These are phyloP conservation scores for Aspergillus sp. DNA, from an alignment of 2,329 filamentous ascomycete species.

Conservation along the genomic window DNA sequence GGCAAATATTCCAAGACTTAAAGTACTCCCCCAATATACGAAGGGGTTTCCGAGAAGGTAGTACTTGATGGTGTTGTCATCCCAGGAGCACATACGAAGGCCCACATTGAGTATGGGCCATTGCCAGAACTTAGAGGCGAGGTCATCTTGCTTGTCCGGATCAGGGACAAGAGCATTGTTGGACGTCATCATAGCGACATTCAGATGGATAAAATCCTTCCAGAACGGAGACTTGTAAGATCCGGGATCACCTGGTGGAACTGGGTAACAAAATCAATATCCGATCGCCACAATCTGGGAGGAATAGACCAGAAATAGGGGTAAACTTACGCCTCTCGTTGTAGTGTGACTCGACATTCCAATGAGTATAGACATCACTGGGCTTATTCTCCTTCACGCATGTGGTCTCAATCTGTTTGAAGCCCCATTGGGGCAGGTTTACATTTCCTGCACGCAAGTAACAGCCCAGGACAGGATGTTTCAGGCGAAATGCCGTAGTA, in stretches of 20 bases:
- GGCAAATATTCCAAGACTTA: conserved; percentile 71
- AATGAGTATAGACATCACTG: conserved; percentile 92
- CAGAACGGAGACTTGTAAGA: conserved; percentile 96
- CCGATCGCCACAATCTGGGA: background rate
- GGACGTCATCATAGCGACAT: conserved; percentile 99
- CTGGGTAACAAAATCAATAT: conserved; percentile 46
- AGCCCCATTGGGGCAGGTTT: conserved; percentile 98
- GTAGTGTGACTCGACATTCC: conserved; percentile 94
- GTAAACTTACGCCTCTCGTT: conserved; percentile 81
- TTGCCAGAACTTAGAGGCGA: conserved; percentile 96
- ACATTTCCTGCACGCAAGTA: conserved; percentile 94
- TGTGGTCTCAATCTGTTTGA: conserved; percentile 98
- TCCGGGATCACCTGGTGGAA: conserved; percentile 83
- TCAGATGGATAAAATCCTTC: conserved; percentile 95
- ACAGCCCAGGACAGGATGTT: conserved; percentile 78
- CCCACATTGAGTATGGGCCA: conserved; percentile 96
- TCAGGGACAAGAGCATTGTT: conserved; percentile 98
- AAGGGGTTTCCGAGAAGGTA: conserved; percentile 96
- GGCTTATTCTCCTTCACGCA: conserved; percentile 93
- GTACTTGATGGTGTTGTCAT: conserved; percentile 93
- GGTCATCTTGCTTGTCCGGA: conserved; percentile 97
- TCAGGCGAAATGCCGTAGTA: conserved; percentile 88
- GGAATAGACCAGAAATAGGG: background rate
- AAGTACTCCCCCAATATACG: conserved; percentile 93
- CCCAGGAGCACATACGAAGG: conserved; percentile 98